These are phyloP conservation scores for Cyclotella atomus DNA, from an alignment of 108 stramenopile species.

Conservation along the genomic window DNA sequence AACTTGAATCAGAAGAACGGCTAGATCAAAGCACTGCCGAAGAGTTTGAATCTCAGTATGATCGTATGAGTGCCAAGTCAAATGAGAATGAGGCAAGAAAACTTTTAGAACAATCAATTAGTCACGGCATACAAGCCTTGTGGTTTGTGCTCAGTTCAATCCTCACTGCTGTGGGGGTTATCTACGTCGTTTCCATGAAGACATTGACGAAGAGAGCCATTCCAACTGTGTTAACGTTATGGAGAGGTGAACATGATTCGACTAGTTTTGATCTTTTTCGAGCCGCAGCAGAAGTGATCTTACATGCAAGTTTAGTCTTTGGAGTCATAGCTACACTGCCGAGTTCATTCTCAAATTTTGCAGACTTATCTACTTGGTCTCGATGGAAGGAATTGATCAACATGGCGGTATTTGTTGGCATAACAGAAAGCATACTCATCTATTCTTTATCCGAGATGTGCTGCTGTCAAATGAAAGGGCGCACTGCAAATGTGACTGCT, in stretches of 20 bases:
- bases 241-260: constrained; percentile 11
- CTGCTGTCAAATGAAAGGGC: constrained; percentile 10
- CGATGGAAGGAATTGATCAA: constrained; percentile 12
- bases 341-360: neutral
- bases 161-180: constrained; percentile 23
- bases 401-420: constrained; percentile 14
- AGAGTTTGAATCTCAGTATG: constrained; percentile 31
- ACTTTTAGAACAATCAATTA: constrained; percentile 19
- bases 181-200: constrained; percentile 25
- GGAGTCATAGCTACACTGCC: constrained; percentile 2
- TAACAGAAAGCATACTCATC: constrained; percentile 10
- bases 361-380: neutral
- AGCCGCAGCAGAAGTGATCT: neutral
- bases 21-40: constrained; percentile 29
- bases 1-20: constrained; percentile 24
- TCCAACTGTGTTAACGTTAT: constrained; percentile 6
- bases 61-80: constrained; percentile 16
- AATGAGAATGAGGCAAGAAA: constrained; percentile 25
- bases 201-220: constrained; percentile 6
- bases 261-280: constrained; percentile 1
- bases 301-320: constrained; percentile 18
- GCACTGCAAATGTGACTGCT: neutral
- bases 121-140: constrained; percentile 25
- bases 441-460: constrained; percentile 5
- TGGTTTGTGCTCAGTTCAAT: constrained; percentile 14